Base-by-base conservation (phyloP, 1,284 basidiomycete genomes). In the Amylostereum areolatum region DNA sequence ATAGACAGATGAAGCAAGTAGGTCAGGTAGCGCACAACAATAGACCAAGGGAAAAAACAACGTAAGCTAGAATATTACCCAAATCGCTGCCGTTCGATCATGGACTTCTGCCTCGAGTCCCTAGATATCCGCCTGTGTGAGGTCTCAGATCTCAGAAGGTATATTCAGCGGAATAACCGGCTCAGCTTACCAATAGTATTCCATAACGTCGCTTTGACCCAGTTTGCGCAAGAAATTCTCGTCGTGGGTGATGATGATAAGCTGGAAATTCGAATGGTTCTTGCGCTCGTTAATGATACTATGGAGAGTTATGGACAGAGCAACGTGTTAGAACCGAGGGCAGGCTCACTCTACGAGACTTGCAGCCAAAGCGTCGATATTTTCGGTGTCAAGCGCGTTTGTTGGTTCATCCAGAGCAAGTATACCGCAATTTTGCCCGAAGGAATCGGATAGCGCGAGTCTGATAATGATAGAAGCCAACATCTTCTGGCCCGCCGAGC, bases 391-490 rank as follows among this genome's bases (percentile, higher is more conserved):
- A 36, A 99, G 72, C 40, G 97, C 97, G 52, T 98, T 99, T 25
- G 97, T 99, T 9, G 97, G 97, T 69, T 99, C 97, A 62, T 99
- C 97, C 46, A 99, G 73, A 1, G 97, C 97, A 39, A 99, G 79
- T 55, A 99, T 97, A 11, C 96, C 96, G 66, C 96, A 99, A 57
- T 97, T 96, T 64, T 94, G 91, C 3, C 93, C 92, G 61, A 99
- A 99, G 3, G 92, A 96, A 66, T 99, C 97, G 7, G 96, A 96
- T 27, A 99, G 77, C 0, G 96, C 97, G n/a, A 99, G 80, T 1
- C 97, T 83, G 60, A 99, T 99, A 64, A 99, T 94, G 66, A 99
- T 98, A n/a, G 92, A 97, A 29, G 97, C 97, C 51, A 99, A 73
- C 76, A 98, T 97, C 71, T 99, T 99, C 68, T 99, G 97, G 0